These are phyloP conservation scores for Starmerella scarabaei DNA, from an alignment of 805 yeast genomes.

Conservation along the genomic window DNA sequence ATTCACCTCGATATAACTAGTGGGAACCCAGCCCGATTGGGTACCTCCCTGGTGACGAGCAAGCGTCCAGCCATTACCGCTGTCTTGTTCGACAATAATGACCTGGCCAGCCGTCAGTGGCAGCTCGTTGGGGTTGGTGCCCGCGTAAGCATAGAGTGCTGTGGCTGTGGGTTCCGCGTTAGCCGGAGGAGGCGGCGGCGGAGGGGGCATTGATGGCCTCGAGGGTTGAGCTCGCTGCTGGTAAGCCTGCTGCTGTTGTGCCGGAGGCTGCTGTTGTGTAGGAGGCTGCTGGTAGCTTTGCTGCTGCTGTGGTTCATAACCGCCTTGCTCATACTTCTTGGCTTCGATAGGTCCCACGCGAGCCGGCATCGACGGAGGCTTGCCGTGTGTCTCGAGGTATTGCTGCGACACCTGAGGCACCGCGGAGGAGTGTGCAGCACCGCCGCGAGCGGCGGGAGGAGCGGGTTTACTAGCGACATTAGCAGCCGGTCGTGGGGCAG, in stretches of 20 bases:
- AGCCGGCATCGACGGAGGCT: constrained; percentile 16
- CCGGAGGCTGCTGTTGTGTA: constrained; percentile 15
- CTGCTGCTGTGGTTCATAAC: constrained; percentile 21
- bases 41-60: constrained; percentile 65
- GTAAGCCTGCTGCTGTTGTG: constrained; percentile 1
- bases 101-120: constrained; percentile 67
- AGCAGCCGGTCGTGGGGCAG: constrained; percentile 11
- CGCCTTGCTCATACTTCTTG: constrained; percentile 12
- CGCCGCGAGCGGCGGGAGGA: constrained; percentile 4
- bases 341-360: constrained; percentile 17
- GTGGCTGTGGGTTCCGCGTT: constrained; percentile 61
- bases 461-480: constrained; percentile 17
- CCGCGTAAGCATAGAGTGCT: constrained; percentile 81
- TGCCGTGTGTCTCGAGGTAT: constrained; percentile 20
- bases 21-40: constrained; percentile 94
- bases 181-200: constrained; percentile 56
- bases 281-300: constrained; percentile 16
- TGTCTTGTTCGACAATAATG: constrained; percentile 56
- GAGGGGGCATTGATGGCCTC: constrained; percentile 18
- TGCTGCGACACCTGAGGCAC: constrained; percentile 16
- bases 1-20: constrained; percentile 56
- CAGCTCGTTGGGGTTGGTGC: constrained; percentile 72
- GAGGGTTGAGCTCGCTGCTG: constrained; percentile 18
- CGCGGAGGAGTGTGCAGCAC: neutral
- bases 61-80: constrained; percentile 88